A percentile compares a stretch with the other conserved stretches of the same genome.
Evolutionary conservation across 495 filamentous ascomycete genomes (phyloP).

Genomic region (Collariella sp.): DNA sequence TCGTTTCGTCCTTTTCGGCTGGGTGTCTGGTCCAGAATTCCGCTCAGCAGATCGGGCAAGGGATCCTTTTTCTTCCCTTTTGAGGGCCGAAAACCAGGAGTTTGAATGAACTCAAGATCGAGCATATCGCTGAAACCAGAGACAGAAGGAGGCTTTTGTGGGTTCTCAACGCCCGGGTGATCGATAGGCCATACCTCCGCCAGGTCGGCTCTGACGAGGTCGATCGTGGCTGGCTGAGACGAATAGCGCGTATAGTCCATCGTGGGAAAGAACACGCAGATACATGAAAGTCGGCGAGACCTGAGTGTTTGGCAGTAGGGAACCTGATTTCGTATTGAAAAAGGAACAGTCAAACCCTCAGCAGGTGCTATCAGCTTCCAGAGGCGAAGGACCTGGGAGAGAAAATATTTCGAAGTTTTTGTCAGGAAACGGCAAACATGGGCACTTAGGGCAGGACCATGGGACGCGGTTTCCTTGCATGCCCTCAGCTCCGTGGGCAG

Average conservation of each 20-base stretch:
- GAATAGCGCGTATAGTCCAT: conserved; percentile 4
- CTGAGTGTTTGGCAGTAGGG: too few relatives aligned
- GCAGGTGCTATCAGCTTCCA: too few relatives aligned
- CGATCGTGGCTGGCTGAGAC: conserved; percentile 7
- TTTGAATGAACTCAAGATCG: conserved; percentile 1
- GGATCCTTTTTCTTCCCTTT: conserved; percentile 2
- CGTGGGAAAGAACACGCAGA: not conserved
- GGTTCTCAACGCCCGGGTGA: not conserved
- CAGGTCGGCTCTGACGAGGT: conserved; percentile 10
- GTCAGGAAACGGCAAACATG: too few relatives aligned
- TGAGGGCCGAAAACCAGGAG: not conserved
- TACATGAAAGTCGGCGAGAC: too few relatives aligned
- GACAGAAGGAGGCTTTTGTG: not conserved
- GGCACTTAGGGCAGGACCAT: too few relatives aligned
- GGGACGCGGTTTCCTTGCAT: too few relatives aligned
- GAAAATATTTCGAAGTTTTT: too few relatives aligned
- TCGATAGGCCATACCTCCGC: conserved; percentile 1
- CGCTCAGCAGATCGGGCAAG: conserved; percentile 1
- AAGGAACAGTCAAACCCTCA: too few relatives aligned
- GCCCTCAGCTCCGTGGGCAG: too few relatives aligned
- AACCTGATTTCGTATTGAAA: too few relatives aligned
- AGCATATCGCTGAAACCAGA: not conserved
- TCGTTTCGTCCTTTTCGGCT: not conserved
- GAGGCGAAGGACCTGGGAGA: too few relatives aligned
- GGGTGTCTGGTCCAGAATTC: not conserved